Conservation (phyloP, 805 yeast species). For the Jamesozyma rosinii region DNA sequence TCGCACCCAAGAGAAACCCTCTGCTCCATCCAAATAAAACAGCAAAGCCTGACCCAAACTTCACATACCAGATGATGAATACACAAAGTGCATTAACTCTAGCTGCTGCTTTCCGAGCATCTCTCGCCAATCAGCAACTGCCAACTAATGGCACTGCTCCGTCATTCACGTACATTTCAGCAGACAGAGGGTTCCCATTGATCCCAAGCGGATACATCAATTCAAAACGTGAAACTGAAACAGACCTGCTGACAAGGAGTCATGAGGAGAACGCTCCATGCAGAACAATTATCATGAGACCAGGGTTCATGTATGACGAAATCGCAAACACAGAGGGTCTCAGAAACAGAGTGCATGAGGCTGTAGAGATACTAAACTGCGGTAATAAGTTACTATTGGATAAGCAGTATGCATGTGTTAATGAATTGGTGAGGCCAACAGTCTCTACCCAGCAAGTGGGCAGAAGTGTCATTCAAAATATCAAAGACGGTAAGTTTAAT, state of each 20-base stretch:
- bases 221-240: constrained; percentile 73
- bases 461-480: constrained; percentile 42
- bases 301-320: constrained; percentile 75
- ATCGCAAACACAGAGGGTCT: constrained; percentile 14
- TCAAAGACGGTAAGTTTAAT: constrained; percentile 39
- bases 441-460: constrained; percentile 66
- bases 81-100: constrained; percentile 57
- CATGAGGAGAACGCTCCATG: constrained; percentile 33
- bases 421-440: constrained; percentile 49
- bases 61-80: constrained; percentile 54
- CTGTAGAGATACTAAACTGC: constrained; percentile 37
- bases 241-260: constrained; percentile 35
- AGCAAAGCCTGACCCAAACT: constrained; percentile 17
- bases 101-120: constrained; percentile 43
- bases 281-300: constrained; percentile 60
- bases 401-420: constrained; percentile 33
- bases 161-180: constrained; percentile 68
- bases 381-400: constrained; percentile 37
- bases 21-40: background rate
- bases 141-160: constrained; percentile 20
- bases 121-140: constrained; percentile 8
- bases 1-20: constrained; percentile 10
- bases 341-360: constrained; percentile 29
- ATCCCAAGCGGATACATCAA: constrained; percentile 63
- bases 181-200: constrained; percentile 61